Conservation (phyloP, 2,329 filamentous ascomycete species). For the Tolypocladium inflatum region DNA sequence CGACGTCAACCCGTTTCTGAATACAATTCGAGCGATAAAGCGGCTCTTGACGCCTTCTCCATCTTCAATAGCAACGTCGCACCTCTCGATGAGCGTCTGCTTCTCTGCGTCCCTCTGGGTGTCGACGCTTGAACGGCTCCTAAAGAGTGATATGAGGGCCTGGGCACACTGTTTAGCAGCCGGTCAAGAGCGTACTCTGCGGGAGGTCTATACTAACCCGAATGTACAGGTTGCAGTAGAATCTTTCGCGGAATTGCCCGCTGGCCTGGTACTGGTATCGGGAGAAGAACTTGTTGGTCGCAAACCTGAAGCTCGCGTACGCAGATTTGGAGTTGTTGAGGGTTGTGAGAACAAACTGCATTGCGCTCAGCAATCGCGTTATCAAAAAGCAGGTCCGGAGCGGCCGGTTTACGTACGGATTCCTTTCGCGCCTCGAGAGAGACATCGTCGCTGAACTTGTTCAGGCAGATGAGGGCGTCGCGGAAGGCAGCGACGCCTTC, state of each 20-base stretch:
- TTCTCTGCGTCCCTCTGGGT: constrained; percentile 47
- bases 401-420: constrained; percentile 34
- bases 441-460: constrained; percentile 73
- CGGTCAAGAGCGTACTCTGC: neutral
- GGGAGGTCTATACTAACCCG: constrained; percentile 35
- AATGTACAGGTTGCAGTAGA: constrained; percentile 68
- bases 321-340: constrained; percentile 75
- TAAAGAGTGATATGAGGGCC: constrained; percentile 66
- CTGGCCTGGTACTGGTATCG: constrained; percentile 56
- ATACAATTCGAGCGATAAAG: constrained; percentile 64
- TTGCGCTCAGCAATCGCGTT: neutral
- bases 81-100: constrained; percentile 63
- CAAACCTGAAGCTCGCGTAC: constrained; percentile 63
- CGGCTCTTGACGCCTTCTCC: constrained; percentile 61
- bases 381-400: too few relatives aligned
- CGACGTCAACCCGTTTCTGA: constrained; percentile 67
- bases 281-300: constrained; percentile 60
- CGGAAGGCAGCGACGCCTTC: constrained; percentile 63
- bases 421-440: constrained; percentile 64
- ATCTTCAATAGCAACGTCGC: constrained; percentile 66
- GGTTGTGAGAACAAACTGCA: constrained; percentile 61
- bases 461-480: constrained; percentile 63
- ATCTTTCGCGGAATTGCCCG: constrained; percentile 44
- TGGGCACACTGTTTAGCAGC: constrained; percentile 14
- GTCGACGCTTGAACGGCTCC: constrained; percentile 52